Evolutionary conservation across 2,329 filamentous ascomycete genomes (phyloP), one percentile per base, ranked within the genome.

Genomic region (Simplicillium sp.): DNA sequence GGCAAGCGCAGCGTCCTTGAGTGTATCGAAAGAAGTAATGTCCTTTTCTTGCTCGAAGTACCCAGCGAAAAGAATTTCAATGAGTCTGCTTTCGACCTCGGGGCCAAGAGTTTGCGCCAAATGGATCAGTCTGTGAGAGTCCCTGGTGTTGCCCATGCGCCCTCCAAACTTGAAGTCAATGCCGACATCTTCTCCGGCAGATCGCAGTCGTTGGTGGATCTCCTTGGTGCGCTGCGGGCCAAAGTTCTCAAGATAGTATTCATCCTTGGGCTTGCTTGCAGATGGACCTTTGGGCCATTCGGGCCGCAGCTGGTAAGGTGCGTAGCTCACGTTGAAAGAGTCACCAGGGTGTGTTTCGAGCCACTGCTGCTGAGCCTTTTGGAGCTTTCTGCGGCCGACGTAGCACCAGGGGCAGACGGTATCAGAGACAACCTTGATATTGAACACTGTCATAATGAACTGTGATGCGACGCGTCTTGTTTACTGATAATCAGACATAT

Each of bases 201-300:
- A 42, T 16, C 42, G 40, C 5, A 69, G 41, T 15, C 57, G 57
- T 34, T 51, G 43, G 3, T 57, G 47, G 29, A 63, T 48, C 46
- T 53, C 38, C 1, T 62, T 53, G 1, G 74, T 62, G 28, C 82
- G 74, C 36, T 80, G 75, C 14, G 71, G 63, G 39, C 87, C 86
- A 56, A 92, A 90, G 35, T 55, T 48, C 34, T 59, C 47, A 31
- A 46, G 39, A 50, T 67, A 67, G 35, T 62, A 61, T 14, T 55
- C 46, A 14, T 52, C 40, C 50, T 69, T 69, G 36, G 61, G 53
- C 36, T 54, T 59, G 48, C 57, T 59, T 3, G 49, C 50, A 1
- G 42, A 47, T 2, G 58, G 53, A 1, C 58, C 58, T 3, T 47
- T 45, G 4, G 58, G 55, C 31, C 55, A 51, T 7, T 57, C 48